Evolutionary conservation across 2,329 filamentous ascomycete species (phyloP), one percentile per base, ranked within the genome.

Genomic region (Fusarium duplospermum): DNA sequence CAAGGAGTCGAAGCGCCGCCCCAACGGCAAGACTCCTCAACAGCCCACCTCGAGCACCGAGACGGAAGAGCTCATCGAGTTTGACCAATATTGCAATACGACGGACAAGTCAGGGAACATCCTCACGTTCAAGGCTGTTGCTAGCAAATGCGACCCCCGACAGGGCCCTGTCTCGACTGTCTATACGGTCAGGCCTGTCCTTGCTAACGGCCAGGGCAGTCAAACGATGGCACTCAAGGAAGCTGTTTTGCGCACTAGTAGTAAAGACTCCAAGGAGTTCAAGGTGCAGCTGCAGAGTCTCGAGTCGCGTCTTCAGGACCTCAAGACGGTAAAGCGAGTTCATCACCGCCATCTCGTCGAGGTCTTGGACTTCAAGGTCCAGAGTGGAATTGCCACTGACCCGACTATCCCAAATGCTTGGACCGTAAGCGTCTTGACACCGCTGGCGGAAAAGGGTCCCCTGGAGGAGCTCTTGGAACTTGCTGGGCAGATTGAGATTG

Each of bases 291-390:
- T 98, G 61, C 92, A 94, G 78, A 87, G 88, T 9, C 88, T 97
- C 27, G 95, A 98, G 81, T 89, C 89, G 45, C 89, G 93, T 68
- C 87, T 99, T 38, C 93, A 96, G 73, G 87, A 89, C 11, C 85
- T 97, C 61, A 96, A 94, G 81, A 86, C 89, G 2, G 85, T 95
- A 54, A 96, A 94, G 80, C 90, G 89, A 74, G 85, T 96, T 42
- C 89, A 90, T 5, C 94, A 98, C 80, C 88, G 90, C 27, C 94
- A 95, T 78, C 84, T 98, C 14, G 88, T 96, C 50, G 91, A 93
- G 59, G 87, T 98, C 40, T 86, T 97, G 66, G 94, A 95, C 70
- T 97, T 95, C 83, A 94, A 93, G 76, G 93, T 98, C 70, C 87
- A 93, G 78, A 86, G 88, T 50, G 84, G 84, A 72, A 83, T 77